phyloP scores from a whole-genome alignment of 139 green algal species.

The Chloropicon primus region DNA sequence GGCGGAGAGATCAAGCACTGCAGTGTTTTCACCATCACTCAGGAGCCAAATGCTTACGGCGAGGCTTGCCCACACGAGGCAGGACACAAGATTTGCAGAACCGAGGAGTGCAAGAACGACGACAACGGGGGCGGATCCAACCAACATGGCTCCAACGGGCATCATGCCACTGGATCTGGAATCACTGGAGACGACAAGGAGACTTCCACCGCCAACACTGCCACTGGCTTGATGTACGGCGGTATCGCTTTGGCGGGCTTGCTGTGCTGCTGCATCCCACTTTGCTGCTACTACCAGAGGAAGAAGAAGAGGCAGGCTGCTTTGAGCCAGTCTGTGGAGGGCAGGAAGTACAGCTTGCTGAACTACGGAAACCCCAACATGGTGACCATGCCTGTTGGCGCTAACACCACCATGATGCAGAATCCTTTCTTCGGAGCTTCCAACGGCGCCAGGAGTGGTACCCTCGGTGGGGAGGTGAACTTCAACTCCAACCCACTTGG shows the following conservation, averaged over 20 bases:
- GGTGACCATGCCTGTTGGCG: background rate
- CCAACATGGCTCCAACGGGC: background rate
- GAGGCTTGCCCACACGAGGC: background rate
- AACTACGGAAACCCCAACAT: background rate
- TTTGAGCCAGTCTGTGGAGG: background rate
- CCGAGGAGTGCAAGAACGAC: background rate
- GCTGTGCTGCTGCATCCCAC: background rate
- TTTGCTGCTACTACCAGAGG: background rate
- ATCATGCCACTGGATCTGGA: background rate
- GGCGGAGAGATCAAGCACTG: background rate
- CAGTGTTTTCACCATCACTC: background rate
- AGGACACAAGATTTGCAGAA: background rate
- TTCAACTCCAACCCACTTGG: background rate
- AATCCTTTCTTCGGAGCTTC: background rate
- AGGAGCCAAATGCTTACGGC: background rate
- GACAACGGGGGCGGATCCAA: background rate
- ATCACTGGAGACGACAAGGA: background rate
- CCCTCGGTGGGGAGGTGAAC: background rate
- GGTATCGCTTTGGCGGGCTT: background rate
- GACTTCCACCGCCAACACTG: background rate
- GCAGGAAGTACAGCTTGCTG: background rate
- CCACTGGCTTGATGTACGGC: background rate
- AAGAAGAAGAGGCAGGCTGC: background rate
- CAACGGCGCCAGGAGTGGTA: background rate
- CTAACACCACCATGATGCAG: background rate